Conservation (phyloP, 805 yeast genomes). For the Lipomyces oligophaga region DNA sequence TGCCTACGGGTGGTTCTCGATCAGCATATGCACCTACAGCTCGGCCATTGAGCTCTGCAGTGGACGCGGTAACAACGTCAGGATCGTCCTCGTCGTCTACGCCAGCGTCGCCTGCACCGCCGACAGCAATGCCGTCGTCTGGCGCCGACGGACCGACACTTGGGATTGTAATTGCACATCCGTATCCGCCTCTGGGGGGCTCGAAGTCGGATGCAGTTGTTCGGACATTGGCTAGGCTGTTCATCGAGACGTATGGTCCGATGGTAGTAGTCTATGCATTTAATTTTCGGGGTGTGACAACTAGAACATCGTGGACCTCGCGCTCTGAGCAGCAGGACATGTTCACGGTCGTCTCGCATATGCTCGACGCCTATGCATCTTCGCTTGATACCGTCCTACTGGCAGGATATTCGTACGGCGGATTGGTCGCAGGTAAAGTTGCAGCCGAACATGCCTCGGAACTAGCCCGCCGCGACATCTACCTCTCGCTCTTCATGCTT, state of each 20-base stretch:
- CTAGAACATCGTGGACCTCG: conserved; percentile 23
- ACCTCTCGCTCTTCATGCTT: conserved; percentile 11
- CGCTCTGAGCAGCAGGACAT: conserved; percentile 16
- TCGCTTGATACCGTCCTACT: conserved; percentile 14
- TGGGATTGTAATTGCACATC: conserved; percentile 26
- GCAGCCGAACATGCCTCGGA: conserved; percentile 3
- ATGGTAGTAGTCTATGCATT: conserved; percentile 21
- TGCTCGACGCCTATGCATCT: conserved; percentile 5
- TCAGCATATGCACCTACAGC: too few relatives aligned
- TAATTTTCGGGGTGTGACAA: conserved; percentile 26
- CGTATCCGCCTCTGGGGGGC: conserved; percentile 28
- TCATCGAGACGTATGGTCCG: conserved; percentile 3
- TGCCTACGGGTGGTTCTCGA: neutral
- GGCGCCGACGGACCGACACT: too few relatives aligned
- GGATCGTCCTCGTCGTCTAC: too few relatives aligned
- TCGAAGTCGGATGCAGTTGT: conserved; percentile 21
- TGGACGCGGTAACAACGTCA: too few relatives aligned
- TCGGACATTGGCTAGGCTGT: conserved; percentile 12
- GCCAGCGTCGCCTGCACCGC: too few relatives aligned
- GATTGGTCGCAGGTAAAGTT: conserved; percentile 14
- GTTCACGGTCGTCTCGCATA: conserved; percentile 8
- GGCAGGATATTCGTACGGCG: conserved; percentile 25
- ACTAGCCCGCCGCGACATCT: conserved; percentile 6
- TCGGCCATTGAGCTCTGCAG: too few relatives aligned
- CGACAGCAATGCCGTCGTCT: too few relatives aligned